Evolutionary conservation across 257 asterid species (phyloP), one percentile per base, ranked within the genome.

Genomic region (Gentiana dahurica): DNA sequence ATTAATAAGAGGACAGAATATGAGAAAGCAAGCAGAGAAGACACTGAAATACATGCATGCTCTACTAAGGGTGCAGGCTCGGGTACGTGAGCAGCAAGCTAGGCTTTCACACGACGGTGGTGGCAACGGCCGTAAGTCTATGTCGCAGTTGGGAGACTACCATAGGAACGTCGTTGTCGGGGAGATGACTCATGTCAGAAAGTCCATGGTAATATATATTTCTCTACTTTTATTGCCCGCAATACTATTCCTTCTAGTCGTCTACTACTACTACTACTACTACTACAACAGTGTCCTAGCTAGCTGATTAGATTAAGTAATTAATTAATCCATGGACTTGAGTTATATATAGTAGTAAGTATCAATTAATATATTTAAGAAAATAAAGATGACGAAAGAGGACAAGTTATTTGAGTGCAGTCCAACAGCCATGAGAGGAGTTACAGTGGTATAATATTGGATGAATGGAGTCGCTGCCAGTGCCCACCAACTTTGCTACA

Each of bases 11-110:
- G 98, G 98, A 53, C 98, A 91, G 73, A 87, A 81, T 34, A 96
- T 87, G 4, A 51, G 98, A 54, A 87, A 79, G 64, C 96, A 91
- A 69, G 96, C 98, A 0, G 81, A 81, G 68, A 81, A 84, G 86
- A 84, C 96, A 0, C 81, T 91, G 64, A 82, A 73, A 59, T 91
- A 95, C 83, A 85, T 91, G 98, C 94, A 91, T 61, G 86, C 98
- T 49, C 68, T 91, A 71, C 87, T 91, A 55, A 79, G 94, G 6
- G 88, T 91, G 65, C 98, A 91, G 73, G 82, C 96, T 36, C 79
- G 95, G 44, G 85, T 91, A 52, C 86, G 92, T 3, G 95, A 90
- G 55, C 96, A 82, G 43, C 91, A 94, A 3, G 71, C 83, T 7
- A 74, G 97, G 51, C 86, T 79, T 11, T 91, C 98, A 2, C 92